These are phyloP conservation scores for Prunus davidiana DNA, from an alignment of 306 rosid genomes.

Conservation along the genomic window DNA sequence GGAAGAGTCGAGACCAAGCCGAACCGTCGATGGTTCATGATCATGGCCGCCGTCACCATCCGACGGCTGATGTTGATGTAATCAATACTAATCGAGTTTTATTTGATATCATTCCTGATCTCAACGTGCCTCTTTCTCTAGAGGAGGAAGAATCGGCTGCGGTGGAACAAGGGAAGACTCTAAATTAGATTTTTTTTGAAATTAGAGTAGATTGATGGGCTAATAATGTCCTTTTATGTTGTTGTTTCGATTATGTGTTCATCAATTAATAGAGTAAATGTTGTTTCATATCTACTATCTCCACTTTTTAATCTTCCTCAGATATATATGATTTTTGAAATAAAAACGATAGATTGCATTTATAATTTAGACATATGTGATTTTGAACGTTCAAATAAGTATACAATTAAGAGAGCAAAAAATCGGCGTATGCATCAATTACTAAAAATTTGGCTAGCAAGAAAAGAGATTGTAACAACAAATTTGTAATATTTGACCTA, in stretches of 20 bases:
- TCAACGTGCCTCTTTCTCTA: background rate
- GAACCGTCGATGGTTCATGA: background rate
- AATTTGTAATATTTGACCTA: background rate
- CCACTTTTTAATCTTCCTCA: no score
- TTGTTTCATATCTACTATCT: no score
- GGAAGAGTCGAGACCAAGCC: no score
- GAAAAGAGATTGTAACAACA: background rate
- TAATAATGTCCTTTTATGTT: background rate
- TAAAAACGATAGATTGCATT: no score
- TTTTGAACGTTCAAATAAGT: no score
- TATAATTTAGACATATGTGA: no score
- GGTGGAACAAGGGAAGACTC: background rate
- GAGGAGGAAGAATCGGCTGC: background rate
- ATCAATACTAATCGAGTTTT: background rate
- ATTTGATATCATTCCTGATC: background rate
- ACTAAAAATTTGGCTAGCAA: background rate
- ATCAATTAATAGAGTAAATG: no score
- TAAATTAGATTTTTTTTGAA: no score
- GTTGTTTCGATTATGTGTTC: no score
- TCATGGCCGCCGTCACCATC: background rate
- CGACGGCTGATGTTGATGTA: background rate
- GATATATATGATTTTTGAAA: no score
- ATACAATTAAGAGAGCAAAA: no score
- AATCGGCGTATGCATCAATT: background rate
- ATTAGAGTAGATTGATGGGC: background rate